Evolutionary conservation across 768 basidiomycete genomes (phyloP).

Genomic region (Pleurotus salmoneostramineus): DNA sequence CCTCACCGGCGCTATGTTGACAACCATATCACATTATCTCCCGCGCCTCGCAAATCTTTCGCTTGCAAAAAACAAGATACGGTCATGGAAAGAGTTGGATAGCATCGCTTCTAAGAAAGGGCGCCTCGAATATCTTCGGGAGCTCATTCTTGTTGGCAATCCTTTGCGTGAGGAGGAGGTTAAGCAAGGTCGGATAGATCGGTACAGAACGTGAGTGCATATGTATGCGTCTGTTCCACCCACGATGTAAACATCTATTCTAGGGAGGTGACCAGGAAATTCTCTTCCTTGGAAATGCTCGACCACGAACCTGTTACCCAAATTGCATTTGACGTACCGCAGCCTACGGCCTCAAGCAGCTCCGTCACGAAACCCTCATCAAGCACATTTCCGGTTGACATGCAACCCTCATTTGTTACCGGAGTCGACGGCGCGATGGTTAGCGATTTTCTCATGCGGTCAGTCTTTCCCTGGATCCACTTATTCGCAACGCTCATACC

Average conservation of each 20-base stretch:
- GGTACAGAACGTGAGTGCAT: constrained; percentile 61
- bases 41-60: constrained; percentile 81
- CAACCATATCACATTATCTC: constrained; percentile 63
- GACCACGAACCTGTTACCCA: constrained; percentile 78
- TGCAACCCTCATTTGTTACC: constrained; percentile 69
- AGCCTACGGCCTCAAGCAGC: constrained; percentile 39
- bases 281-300: constrained; percentile 77
- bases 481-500: constrained; percentile 9
- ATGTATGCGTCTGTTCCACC: neutral
- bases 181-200: constrained; percentile 50
- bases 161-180: constrained; percentile 65
- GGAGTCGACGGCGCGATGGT: constrained; percentile 69
- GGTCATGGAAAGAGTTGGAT: constrained; percentile 67
- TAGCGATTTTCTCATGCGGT: constrained; percentile 78
- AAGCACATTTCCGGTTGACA: constrained; percentile 75
- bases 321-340: constrained; percentile 77
- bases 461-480: constrained; percentile 20
- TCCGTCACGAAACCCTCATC: constrained; percentile 45
- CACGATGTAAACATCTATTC: constrained; percentile 7
- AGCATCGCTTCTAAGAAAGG: constrained; percentile 55
- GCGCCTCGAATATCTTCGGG: constrained; percentile 60
- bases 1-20: constrained; percentile 52
- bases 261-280: constrained; percentile 80
- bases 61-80: constrained; percentile 71
- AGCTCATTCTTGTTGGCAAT: constrained; percentile 72